These are phyloP conservation scores for Hypoxylon trugodes DNA, from an alignment of 495 filamentous ascomycete genomes.

Conservation along the genomic window DNA sequence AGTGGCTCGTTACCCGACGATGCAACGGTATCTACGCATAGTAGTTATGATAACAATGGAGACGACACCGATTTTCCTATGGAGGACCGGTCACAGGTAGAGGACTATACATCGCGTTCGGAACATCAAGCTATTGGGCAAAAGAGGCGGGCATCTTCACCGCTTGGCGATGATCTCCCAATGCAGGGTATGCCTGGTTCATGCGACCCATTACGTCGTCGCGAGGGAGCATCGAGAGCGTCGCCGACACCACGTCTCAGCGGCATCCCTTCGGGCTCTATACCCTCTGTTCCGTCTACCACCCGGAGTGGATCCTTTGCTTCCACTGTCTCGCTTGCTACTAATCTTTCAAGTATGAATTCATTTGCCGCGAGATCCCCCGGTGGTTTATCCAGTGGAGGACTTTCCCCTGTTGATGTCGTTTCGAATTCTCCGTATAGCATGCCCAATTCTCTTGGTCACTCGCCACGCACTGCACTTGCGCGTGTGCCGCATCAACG, in stretches of 20 bases:
- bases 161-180: slow-evolving; percentile 73
- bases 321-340: slow-evolving; percentile 71
- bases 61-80: slow-evolving; percentile 73
- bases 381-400: slow-evolving; percentile 72
- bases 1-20: slow-evolving; percentile 52
- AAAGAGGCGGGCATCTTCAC: slow-evolving; percentile 85
- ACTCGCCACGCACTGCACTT: slow-evolving; percentile 64
- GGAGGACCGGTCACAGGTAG: slow-evolving; percentile 71
- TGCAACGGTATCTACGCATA: slow-evolving; percentile 48
- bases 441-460: slow-evolving; percentile 65
- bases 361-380: slow-evolving; percentile 79
- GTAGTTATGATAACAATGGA: slow-evolving; percentile 61
- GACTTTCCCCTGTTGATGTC: slow-evolving; percentile 57
- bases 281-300: slow-evolving; percentile 77
- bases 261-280: slow-evolving; percentile 68
- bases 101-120: slow-evolving; percentile 54
- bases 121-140: slow-evolving; percentile 57
- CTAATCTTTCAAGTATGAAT: slow-evolving; percentile 76
- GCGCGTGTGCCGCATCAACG: slow-evolving; percentile 59
- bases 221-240: slow-evolving; percentile 67
- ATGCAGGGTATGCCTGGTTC: slow-evolving; percentile 64
- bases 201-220: slow-evolving; percentile 72
- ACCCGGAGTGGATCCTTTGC: slow-evolving; percentile 78
- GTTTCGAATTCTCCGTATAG: slow-evolving; percentile 67
- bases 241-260: slow-evolving; percentile 66